Base-by-base conservation (phyloP, 768 basidiomycete species). In the Lentinula edodes region DNA sequence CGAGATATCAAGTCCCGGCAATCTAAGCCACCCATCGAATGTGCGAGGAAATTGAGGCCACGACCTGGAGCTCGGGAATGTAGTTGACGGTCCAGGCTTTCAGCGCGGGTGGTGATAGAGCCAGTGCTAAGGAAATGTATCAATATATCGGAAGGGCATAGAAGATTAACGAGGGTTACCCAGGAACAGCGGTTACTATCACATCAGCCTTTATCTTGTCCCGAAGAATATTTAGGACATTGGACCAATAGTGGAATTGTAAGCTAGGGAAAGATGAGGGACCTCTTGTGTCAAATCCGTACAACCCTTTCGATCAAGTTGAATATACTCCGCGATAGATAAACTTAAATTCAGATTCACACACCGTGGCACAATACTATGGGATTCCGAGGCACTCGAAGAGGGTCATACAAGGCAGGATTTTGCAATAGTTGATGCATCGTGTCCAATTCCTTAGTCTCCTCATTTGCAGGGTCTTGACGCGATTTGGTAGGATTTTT, bases 21-120 rank as follows among this genome's bases (percentile, higher is more conserved):
- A 70, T 99, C 97, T 8, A 99, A 80, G 0, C 96, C 96, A 18
- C 96, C 96, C 97, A 99, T 99, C 6, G 93, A 95, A 71, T 99
- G 97, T 0, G 93, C 97, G 50, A 99, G 79, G 64, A 99, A 87
- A 71, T 99, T 99, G 68, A 98, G 75, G 8, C 90, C 92, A 52
- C 88, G 84, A 5, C 92, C 94, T 13, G 76, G 79, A 3, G 88
- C 86, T 52, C 79, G 87, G 12, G 76, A 69, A 60, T 84, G 78
- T 10, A 99, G 80, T 65, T 89, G 85, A 23, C 79, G 79, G 71
- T 98, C 83, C 65, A 99, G 78, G 50, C 80, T 82, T 58, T 87
- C 80, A 0, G 95, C 90, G 18, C 97, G 86, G 10, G 90, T 88
- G 12, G 84, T 75, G 58, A 99, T 88, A 0, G 93, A 95, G 4